phyloP scores from a whole-genome alignment of 179 eudicot genomes.

The Camellia oleifera region DNA sequence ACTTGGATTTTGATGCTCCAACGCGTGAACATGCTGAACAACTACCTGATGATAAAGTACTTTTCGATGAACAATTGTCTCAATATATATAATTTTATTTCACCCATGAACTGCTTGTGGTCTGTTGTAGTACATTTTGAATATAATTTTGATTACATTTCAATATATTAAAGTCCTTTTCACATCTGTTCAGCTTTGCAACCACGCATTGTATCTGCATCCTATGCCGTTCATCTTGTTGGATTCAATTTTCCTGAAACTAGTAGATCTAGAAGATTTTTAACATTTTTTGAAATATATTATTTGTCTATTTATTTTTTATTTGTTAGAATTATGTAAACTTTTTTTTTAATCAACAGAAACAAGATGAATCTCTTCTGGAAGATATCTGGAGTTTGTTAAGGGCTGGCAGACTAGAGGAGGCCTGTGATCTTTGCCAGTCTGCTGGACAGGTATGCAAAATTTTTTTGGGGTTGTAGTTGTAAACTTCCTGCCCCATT shows the following conservation, averaged over 20 bases:
- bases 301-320: too few relatives aligned
- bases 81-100: background rate
- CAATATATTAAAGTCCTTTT: background rate
- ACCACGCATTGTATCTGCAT: too few relatives aligned
- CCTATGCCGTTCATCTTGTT: background rate
- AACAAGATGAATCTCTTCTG: slow-evolving; percentile 89
- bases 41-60: slow-evolving; percentile 89
- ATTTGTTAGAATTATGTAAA: background rate
- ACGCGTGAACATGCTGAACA: slow-evolving; percentile 88
- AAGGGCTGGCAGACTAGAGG: slow-evolving; percentile 68
- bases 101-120: too few relatives aligned
- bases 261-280: slow-evolving; percentile 4
- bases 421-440: background rate
- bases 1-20: slow-evolving; percentile 99
- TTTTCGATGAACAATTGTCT: slow-evolving; percentile 17
- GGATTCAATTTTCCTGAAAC: slow-evolving; percentile 2
- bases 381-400: slow-evolving; percentile 94
- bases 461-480: too few relatives aligned
- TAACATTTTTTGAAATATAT: background rate
- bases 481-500: too few relatives aligned
- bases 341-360: slow-evolving; percentile 36
- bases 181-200: background rate
- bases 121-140: background rate
- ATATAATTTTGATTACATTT: background rate
- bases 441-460: too few relatives aligned